Base-by-base conservation (phyloP, 768 basidiomycete species). In the Trametes elegans region DNA sequence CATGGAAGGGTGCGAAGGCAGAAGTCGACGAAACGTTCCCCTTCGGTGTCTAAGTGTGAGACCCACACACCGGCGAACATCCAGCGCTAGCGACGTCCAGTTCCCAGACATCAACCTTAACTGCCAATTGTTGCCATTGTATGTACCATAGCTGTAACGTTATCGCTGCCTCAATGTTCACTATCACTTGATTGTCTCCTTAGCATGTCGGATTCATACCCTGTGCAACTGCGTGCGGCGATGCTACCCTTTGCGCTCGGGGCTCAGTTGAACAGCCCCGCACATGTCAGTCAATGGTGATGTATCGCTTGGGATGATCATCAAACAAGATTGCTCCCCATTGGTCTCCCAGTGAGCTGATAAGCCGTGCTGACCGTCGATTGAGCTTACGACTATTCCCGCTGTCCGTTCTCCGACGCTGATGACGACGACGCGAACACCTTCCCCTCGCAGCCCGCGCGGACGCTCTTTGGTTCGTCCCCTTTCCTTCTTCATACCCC, bases 11-110 rank as follows among this genome's bases (percentile, higher is more conserved):
- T 11, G 29, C 39, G 16, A 43, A 35, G 40, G 59, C 45, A 1
- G 59, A 60, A 32, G 11, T 39, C 14, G 61, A 60, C 49, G 18
- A 45, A 31, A 65, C 62, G 18, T 67, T 64, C 56, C 66, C 66
- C 7, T 65, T 64, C 49, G 61, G 36, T 52, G 32, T 62, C 44
- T 57, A 38, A 31, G 41, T 39, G 24, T 24, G 28, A 39, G 23
- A 9, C 8, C n/a, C n/a, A n/a, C 7, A 46, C 29, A 6, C 16
- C 23, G 45, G 14, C 18, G 18, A 5, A 23, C 38, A 31, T 29
- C 34, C n/a, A 5, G 28, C 21, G 5, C 26, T 8, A 35, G 14
- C 23, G 29, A 11, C n/a, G n/a, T 24, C 18, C n/a, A n/a, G n/a
- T n/a, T n/a, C n/a, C n/a, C n/a, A n/a, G n/a, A n/a, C n/a, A n/a